phyloP scores from a whole-genome alignment of 805 yeast genomes.

The Priceomyces carsonii region DNA sequence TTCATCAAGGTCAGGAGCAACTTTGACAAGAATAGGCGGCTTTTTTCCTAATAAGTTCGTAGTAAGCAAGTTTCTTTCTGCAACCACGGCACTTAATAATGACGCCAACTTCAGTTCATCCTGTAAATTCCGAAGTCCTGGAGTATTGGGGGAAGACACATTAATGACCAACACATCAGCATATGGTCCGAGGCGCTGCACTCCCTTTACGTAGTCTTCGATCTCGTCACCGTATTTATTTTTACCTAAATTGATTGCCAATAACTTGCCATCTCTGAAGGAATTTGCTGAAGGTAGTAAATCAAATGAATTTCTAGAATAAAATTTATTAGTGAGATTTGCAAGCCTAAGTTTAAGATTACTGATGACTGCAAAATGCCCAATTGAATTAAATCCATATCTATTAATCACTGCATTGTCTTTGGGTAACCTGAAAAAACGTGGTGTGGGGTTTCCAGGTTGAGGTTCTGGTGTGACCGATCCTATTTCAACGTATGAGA shows the following conservation, averaged over 20 bases:
- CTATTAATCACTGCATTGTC: slow-evolving; percentile 93
- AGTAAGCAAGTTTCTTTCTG: slow-evolving; percentile 53
- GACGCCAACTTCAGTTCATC: slow-evolving; percentile 69
- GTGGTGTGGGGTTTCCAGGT: slow-evolving; percentile 91
- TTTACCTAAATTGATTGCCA: slow-evolving; percentile 88
- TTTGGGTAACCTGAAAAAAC: slow-evolving; percentile 80
- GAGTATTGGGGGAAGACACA: slow-evolving; percentile 95
- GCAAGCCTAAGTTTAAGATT: slow-evolving; percentile 66
- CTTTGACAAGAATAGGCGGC: slow-evolving; percentile 86
- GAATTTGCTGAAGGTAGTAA: slow-evolving; percentile 42
- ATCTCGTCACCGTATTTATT: slow-evolving; percentile 91
- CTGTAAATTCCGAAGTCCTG: slow-evolving; percentile 88
- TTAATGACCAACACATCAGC: slow-evolving; percentile 91
- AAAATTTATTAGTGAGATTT: slow-evolving; percentile 27
- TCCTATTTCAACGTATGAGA: slow-evolving; percentile 89
- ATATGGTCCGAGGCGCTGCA: slow-evolving; percentile 71
- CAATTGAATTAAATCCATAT: slow-evolving; percentile 92
- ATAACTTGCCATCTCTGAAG: slow-evolving; percentile 60
- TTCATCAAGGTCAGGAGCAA: slow-evolving; percentile 90
- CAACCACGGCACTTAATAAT: slow-evolving; percentile 64
- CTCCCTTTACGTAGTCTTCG: slow-evolving; percentile 83
- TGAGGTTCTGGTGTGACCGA: slow-evolving; percentile 92
- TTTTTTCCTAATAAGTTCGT: slow-evolving; percentile 42
- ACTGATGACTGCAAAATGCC: slow-evolving; percentile 73
- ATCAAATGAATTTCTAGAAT: slow-evolving; percentile 8